Percentiles rank a stretch among this genome's conserved stretches.
Evolutionary conservation across 306 rosid species (phyloP).

Genomic region (Calophaca sinica): DNA sequence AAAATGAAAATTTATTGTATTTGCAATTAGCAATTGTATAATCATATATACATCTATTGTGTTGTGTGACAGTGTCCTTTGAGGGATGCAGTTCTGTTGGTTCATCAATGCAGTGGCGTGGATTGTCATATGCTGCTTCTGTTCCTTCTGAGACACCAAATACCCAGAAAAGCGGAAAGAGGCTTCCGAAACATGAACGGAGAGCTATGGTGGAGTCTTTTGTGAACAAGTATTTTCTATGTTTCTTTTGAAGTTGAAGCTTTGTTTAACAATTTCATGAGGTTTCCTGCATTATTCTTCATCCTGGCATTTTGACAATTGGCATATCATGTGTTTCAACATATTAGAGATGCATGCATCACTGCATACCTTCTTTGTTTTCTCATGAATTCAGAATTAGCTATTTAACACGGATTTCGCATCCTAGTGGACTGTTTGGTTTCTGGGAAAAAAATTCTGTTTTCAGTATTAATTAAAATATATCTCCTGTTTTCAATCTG

Average conservation of each 20-base stretch:
- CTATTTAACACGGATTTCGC: not conserved
- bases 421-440: not conserved
- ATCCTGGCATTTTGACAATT: not conserved
- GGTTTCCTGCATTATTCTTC: constrained; percentile 22
- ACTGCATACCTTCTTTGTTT: not conserved
- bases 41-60: constrained; percentile 16
- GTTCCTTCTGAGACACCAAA: constrained; percentile 50
- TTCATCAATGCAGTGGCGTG: constrained; percentile 47
- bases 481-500: not conserved
- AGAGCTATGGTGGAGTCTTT: constrained; percentile 63
- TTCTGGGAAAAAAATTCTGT: not conserved
- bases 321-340: not conserved
- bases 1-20: not conserved
- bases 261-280: constrained; percentile 10
- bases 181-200: constrained; percentile 57
- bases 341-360: not conserved
- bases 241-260: constrained; percentile 29
- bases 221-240: constrained; percentile 62
- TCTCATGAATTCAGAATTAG: not conserved
- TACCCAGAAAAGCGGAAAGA: constrained; percentile 44
- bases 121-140: constrained; percentile 60
- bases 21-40: not conserved
- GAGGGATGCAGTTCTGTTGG: constrained; percentile 41
- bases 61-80: constrained; percentile 43
- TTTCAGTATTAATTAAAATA: not conserved